Evolutionary conservation across 768 basidiomycete species (phyloP), one percentile per base, ranked within the genome.

Genomic region (Leccinellum luteum): DNA sequence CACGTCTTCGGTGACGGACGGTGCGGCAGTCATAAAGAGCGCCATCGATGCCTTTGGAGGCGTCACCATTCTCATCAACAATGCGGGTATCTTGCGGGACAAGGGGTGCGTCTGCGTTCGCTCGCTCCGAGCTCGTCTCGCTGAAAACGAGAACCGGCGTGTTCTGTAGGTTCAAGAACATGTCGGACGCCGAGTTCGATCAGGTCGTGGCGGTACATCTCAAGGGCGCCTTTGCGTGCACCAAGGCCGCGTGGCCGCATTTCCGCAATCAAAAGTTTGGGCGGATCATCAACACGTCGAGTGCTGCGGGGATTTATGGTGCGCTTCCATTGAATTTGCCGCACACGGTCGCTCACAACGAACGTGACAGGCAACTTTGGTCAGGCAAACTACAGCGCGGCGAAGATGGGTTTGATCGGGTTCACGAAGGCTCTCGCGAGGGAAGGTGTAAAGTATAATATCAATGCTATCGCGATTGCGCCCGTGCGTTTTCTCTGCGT

Each of bases 181-280:
- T 99, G 93, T 79, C 92, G 0, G 95, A 98, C 73, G 82, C 86
- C 68, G 95, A 98, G 65, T 96, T 90, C 83, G 94, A 97, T 65
- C 85, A 91, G 60, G 81, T 98, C 54, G 82, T 85, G 51, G 83
- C 89, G 23, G 94, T 98, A 14, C 97, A 98, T 68, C 73, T 99
- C 62, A 98, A 96, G 75, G 96, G 94, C 43, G 89, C 96, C 0
- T 98, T 85, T 72, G 78, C 92, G 7, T 94, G 92, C 71, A 90
- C 91, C 32, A 96, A 94, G 71, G 95, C 97, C 38, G 94, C 85
- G 32, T 99, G 97, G 97, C 93, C 94, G 13, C 76, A 90, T 68
- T 96, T 99, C 81, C 83, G 94, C 62, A 92, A 90, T 65, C 93
- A 95, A 71, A 90, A 94, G 78, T 98, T 91, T 62, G 97, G 97